Evolutionary conservation across 129 eudicot species (phyloP), one percentile per base, ranked within the genome.

Genomic region (Saussurea involucrata): DNA sequence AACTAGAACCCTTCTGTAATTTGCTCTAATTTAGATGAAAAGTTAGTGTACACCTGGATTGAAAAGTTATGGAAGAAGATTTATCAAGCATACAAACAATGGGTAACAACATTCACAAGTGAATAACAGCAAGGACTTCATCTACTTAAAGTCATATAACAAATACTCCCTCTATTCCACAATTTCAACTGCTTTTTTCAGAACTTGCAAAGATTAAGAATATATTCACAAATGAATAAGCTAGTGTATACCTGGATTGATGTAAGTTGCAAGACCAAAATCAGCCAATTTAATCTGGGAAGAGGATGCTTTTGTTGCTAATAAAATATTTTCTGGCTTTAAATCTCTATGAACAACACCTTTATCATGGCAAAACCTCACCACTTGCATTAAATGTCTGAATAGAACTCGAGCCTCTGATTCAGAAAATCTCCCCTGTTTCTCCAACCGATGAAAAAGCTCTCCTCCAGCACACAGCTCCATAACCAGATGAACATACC

Each of bases 391-490:
- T 79, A 93, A 71, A 31, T 88, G 92, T 72, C 78, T 84, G 77
- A 93, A 88, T 5, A 93, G 17, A 66, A 83, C 79, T 44, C 87
- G 65, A 29, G 97, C 92, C 73, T 86, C 87, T 0, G 71, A 29
- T 78, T 93, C 97, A 1, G 95, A 87, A 86, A 87, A 90, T 31
- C 85, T 81, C 8, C 95, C 96, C 24, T 88, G 92, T 65, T 87
- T 87, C 72, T 87, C 92, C 75, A 93, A 42, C 57, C 57, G 88
- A 78, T 86, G 88, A 69, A 88, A 90, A 63, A 93, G 91, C 82
- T 93, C 98, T 29, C 98, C 97, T 27, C 97, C 97, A 0, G 95
- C 95, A 84, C 97, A 92, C 27, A 92, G 89, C 84, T 92, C 97
- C 95, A 90, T 93, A 68, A 93, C 91, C 61, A 93, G 72, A 84